Base-by-base conservation (phyloP, 2,329 filamentous ascomycete species). In the Curvularia hawaiiensis region DNA sequence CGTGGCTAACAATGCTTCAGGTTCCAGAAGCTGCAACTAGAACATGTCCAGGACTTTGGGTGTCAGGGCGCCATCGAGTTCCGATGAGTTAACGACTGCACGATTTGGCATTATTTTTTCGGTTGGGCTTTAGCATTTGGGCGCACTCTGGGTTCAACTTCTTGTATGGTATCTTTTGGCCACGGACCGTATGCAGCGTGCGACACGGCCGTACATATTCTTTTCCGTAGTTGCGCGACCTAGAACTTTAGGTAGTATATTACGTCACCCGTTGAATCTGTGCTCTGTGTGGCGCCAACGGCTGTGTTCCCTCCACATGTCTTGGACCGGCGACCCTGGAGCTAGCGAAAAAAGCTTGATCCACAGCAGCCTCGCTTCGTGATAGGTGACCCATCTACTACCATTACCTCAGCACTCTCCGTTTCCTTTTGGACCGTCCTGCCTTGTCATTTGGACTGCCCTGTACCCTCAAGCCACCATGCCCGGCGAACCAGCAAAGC, bases 41-140 rank as follows among this genome's bases (percentile, higher is more conserved):
- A 91, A 77, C 92, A 97, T 76, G 89, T 97, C 54, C 85, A 90
- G 57, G 90, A 97, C 76, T 84, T 82, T 70, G 93, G 94, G 55
- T 95, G 92, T 78, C 90, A 90, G 75, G 87, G 87, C 68, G 90
- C 92, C 60, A 86, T 96, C 78, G 95, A 99, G 79, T 97, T 98
- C 76, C 85, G 90, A 78, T 94, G 80, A 89, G 33, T 73, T 60
- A 41, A 74, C 53, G 68, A 75, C 41, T 68, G 66, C 57, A 70
- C 52, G 67, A 70, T 55, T 44, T 58, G 61, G 56, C 64, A 64
- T 67, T 62, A 67, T 20, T 31, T 20, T 7, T 20, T 38, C 59
- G 62, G 57, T 53, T 30, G 35, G 50, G 49, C 40, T 65, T 63
- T 63, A 68, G 70, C 68, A 71, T 70, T 66, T 64, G 66, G 69